Conservation (phyloP, 495 filamentous ascomycete species). For the Apodospora peruviana region DNA sequence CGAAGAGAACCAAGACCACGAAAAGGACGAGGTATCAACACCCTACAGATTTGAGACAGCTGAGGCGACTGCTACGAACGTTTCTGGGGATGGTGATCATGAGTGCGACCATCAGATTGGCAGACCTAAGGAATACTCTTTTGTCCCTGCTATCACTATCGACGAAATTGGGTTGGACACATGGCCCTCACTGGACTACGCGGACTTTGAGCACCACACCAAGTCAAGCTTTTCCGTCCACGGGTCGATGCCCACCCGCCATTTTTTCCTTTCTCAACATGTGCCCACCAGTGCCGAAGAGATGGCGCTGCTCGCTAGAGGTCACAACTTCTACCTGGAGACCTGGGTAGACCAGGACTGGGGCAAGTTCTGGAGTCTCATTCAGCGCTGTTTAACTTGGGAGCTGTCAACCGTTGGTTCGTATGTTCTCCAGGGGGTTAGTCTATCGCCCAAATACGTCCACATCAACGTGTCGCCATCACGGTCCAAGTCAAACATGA, state of each 20-base stretch:
- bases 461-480: slow-evolving; percentile 32
- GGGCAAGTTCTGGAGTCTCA: slow-evolving; percentile 27
- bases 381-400: slow-evolving; percentile 34
- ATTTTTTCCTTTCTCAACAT: slow-evolving; percentile 24
- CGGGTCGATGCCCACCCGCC: slow-evolving; percentile 26
- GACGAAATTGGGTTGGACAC: slow-evolving; percentile 7
- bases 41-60: no score
- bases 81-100: no score
- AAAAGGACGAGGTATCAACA: no score
- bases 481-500: slow-evolving; percentile 10
- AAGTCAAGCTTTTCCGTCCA: slow-evolving; percentile 24
- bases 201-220: slow-evolving; percentile 23
- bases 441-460: slow-evolving; percentile 22
- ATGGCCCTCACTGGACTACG: slow-evolving; percentile 14
- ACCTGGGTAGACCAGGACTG: slow-evolving; percentile 33
- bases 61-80: no score
- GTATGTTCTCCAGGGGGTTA: slow-evolving; percentile 18
- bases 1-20: no score
- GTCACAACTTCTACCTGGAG: slow-evolving; percentile 11
- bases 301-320: slow-evolving; percentile 18
- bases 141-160: slow-evolving; percentile 10
- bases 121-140: slow-evolving; percentile 3
- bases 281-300: slow-evolving; percentile 28
- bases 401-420: slow-evolving; percentile 30
- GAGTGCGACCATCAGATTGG: no score